A percentile compares a stretch with the other conserved stretches of the same genome.
phyloP scores from a whole-genome alignment of 2,329 filamentous ascomycete species.

The Dothideomycetes sp. region DNA sequence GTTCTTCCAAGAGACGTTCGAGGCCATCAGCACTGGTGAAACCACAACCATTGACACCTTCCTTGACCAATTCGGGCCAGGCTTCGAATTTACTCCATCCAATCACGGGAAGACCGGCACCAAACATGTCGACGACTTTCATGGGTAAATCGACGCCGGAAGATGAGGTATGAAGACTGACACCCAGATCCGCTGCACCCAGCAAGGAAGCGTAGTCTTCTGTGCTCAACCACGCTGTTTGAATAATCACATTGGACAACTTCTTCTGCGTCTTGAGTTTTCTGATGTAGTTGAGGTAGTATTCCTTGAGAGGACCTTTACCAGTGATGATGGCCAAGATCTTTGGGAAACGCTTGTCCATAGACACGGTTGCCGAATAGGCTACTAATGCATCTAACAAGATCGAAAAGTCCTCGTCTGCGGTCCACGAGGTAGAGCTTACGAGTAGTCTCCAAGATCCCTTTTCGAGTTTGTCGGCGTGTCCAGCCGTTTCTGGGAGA shows the following conservation, averaged over 20 bases:
- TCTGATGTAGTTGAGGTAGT: constrained; percentile 61
- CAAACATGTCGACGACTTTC: constrained; percentile 99
- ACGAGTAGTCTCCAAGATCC: constrained; percentile 60
- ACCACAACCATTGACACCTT: constrained; percentile 76
- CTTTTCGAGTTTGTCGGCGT: constrained; percentile 40
- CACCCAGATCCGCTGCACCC: constrained; percentile 75
- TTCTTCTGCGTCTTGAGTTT: constrained; percentile 52
- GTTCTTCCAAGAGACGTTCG: constrained; percentile 48
- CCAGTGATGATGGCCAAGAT: constrained; percentile 90
- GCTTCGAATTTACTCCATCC: constrained; percentile 82
- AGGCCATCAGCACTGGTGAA: constrained; percentile 67
- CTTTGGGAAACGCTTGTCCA: constrained; percentile 43
- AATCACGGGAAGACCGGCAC: constrained; percentile 79
- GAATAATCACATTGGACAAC: constrained; percentile 61
- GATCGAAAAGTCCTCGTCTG: constrained; percentile 88
- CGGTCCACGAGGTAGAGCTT: constrained; percentile 93
- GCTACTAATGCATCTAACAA: constrained; percentile 71
- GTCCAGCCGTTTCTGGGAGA: constrained; percentile 54
- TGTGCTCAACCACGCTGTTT: constrained; percentile 76
- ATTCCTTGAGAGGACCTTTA: constrained; percentile 73
- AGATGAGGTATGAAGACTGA: constrained; percentile 86
- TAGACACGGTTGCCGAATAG: constrained; percentile 52
- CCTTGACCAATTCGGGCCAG: constrained; percentile 81
- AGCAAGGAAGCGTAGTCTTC: constrained; percentile 78
- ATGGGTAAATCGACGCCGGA: constrained; percentile 94